Conservation (phyloP, 805 yeast genomes). For the Metschnikowia reukaufii region DNA sequence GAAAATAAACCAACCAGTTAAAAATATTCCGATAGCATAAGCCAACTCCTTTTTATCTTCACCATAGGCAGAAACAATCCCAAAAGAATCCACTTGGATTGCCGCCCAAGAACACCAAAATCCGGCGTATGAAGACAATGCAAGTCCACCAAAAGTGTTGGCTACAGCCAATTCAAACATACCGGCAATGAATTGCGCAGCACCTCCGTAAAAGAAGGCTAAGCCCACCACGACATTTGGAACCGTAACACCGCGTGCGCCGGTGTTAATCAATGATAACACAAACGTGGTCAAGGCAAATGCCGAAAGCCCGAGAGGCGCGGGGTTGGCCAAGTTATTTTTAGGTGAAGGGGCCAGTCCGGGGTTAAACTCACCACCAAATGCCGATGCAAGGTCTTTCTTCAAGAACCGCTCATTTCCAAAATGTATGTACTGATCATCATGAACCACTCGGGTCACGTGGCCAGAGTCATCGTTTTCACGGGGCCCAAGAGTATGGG, state of each 20-base stretch:
- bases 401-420: slow-evolving; percentile 71
- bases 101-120: slow-evolving; percentile 79
- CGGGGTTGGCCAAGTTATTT: slow-evolving; percentile 61
- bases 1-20: slow-evolving; percentile 45
- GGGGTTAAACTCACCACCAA: slow-evolving; percentile 83
- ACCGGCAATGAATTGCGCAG: slow-evolving; percentile 70
- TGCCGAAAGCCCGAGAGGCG: slow-evolving; percentile 71
- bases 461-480: slow-evolving; percentile 2
- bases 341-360: slow-evolving; percentile 49
- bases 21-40: slow-evolving; percentile 39
- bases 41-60: slow-evolving; percentile 25
- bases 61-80: slow-evolving; percentile 37
- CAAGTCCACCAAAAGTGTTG: slow-evolving; percentile 74
- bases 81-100: slow-evolving; percentile 42
- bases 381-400: slow-evolving; percentile 58
- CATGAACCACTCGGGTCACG: slow-evolving; percentile 38
- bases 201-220: slow-evolving; percentile 73
- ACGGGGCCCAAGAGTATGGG: slow-evolving; percentile 23
- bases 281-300: slow-evolving; percentile 71
- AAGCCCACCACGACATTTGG: slow-evolving; percentile 63
- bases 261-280: slow-evolving; percentile 59
- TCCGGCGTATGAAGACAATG: slow-evolving; percentile 62
- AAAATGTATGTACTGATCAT: slow-evolving; percentile 64
- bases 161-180: slow-evolving; percentile 75
- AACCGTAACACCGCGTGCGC: slow-evolving; percentile 65